phyloP scores from a whole-genome alignment of 2,329 filamentous ascomycete genomes.

The Fusarium irregulare region DNA sequence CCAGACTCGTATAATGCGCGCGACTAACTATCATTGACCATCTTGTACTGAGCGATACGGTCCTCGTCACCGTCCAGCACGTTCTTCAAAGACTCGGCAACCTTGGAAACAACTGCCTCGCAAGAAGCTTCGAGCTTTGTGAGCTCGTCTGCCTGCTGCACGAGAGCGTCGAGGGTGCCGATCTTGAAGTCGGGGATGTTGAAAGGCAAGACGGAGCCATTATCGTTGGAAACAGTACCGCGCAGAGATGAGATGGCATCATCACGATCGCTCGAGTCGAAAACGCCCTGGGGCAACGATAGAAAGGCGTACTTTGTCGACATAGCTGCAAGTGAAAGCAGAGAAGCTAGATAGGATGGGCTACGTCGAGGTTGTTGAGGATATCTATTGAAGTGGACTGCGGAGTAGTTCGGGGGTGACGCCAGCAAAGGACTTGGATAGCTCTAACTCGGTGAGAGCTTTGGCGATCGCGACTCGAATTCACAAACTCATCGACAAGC shows the following conservation, averaged over 20 bases:
- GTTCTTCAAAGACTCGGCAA: conserved; percentile 84
- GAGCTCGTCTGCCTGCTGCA: conserved; percentile 96
- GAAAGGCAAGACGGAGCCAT: conserved; percentile 81
- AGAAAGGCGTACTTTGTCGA: conserved; percentile 82
- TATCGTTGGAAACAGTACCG: conserved; percentile 77
- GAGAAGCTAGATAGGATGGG: conserved; percentile 6
- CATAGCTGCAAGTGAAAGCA: conserved; percentile 50
- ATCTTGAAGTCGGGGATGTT: conserved; percentile 96
- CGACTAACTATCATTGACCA: conserved; percentile 88
- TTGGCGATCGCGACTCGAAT: background rate
- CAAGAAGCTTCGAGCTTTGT: conserved; percentile 86
- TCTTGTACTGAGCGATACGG: conserved; percentile 87
- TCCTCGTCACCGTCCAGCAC: conserved; percentile 87
- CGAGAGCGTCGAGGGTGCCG: conserved; percentile 91
- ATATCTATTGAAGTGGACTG: conserved; percentile 17
- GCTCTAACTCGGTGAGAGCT: conserved; percentile 22
- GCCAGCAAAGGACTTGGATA: conserved; percentile 15
- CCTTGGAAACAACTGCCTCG: conserved; percentile 85
- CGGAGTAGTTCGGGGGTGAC: conserved; percentile 26
- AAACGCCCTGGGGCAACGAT: conserved; percentile 88
- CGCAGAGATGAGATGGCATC: conserved; percentile 83
- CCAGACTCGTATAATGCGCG: background rate
- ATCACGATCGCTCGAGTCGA: conserved; percentile 81
- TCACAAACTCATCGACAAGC: conserved; percentile 22
- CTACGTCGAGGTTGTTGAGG: conserved; percentile 13